phyloP scores from a whole-genome alignment of 768 basidiomycete genomes.

The Panaeolus papilionaceus region DNA sequence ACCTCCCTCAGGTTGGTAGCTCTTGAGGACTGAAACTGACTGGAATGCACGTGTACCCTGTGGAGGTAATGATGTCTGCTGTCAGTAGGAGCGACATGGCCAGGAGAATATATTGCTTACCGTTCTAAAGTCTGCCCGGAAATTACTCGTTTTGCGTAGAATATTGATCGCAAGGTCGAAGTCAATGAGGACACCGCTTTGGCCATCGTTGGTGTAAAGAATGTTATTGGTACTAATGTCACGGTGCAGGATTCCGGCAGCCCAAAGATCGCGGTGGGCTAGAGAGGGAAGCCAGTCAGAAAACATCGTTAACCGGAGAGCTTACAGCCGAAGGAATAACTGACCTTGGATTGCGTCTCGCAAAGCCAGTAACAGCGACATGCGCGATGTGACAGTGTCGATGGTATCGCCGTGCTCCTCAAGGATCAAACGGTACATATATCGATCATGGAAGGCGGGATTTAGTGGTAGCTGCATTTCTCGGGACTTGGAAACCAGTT shows the following conservation, averaged over 20 bases:
- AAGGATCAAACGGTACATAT: not conserved
- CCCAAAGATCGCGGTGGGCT: slow-evolving; percentile 24
- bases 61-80: too few relatives aligned
- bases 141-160: not conserved
- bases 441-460: not conserved
- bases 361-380: not conserved
- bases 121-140: slow-evolving; percentile 15
- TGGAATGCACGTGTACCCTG: slow-evolving; percentile 17
- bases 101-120: slow-evolving; percentile 2
- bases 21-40: slow-evolving; percentile 20
- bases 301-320: too few relatives aligned
- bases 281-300: too few relatives aligned
- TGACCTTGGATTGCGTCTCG: not conserved
- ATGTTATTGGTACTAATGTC: slow-evolving; percentile 35
- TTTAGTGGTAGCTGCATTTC: not conserved
- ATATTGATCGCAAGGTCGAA: slow-evolving; percentile 24
- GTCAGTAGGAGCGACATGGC: too few relatives aligned
- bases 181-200: slow-evolving; percentile 22
- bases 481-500: not conserved
- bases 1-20: not conserved
- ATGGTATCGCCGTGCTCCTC: not conserved
- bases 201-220: slow-evolving; percentile 19
- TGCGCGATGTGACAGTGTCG: not conserved
- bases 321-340: not conserved
- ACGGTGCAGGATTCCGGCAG: slow-evolving; percentile 30